Base-by-base conservation (phyloP, 768 basidiomycete species). In the Suillus brevipes region DNA sequence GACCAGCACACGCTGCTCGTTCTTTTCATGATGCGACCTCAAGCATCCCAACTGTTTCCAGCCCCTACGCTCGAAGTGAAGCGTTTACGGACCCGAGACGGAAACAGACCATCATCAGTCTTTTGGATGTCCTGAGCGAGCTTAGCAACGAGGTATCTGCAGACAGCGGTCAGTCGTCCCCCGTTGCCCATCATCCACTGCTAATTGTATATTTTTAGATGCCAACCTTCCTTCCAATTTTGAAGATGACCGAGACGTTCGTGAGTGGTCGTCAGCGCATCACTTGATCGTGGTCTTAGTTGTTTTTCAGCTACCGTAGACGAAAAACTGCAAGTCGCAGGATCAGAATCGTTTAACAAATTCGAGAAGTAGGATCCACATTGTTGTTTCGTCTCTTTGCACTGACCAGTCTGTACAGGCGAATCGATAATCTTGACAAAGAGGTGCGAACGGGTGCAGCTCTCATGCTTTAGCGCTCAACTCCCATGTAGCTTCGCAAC, bases 261-360 rank as follows among this genome's bases (percentile, higher is more conserved):
- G 84, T 79, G 68, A 75, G 79, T 80, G 63, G 63, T 64, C 69
- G 67, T 64, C 47, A 34, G 16, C 59, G 8, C 37, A 42, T 42
- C 31, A 68, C 45, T 55, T n/a, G n/a, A 25, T 38, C 18, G 53
- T 34, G 23, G 38, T 72, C 14, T 37, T 23, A 47, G 61, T 61
- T 52, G 65, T 62, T 13, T 38, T 77, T 74, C 68, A 76, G 85
- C 80, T 18, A 80, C 78, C 45, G 79, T 80, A 50, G 83, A 86
- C 60, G 85, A 86, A 64, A 82, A 82, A 65, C 68, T 83, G 28
- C 83, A 83, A 66, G 79, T 75, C 63, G 81, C 83, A 5, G 85
- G 85, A 4, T 83, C 84, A 3, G 82, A 83, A 40, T 71, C 78
- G 16, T 86, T 86, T 72, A 73, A 77, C 60, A 77, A 71, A 57